Conservation (phyloP, 2,329 filamentous ascomycete genomes). For the Fusarium pilosicola region DNA sequence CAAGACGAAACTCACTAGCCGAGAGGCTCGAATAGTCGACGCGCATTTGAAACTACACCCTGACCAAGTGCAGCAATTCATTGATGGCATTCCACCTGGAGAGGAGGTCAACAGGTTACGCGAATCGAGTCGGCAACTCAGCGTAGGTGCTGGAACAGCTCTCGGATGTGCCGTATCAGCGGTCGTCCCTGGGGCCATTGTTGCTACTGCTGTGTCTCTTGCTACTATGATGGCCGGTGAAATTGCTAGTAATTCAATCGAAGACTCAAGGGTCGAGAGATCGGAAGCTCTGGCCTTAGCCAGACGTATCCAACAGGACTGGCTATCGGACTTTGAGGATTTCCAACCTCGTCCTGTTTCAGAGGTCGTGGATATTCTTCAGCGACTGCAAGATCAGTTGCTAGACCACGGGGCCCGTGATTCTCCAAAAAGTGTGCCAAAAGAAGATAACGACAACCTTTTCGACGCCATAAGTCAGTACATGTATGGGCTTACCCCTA, state of each 20-base stretch:
- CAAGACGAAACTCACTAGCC: no score
- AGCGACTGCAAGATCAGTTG: not conserved
- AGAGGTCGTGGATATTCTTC: not conserved
- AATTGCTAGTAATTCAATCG: no score
- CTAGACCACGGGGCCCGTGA: not conserved
- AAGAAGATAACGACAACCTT: not conserved
- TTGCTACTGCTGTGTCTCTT: no score
- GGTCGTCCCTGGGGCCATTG: no score
- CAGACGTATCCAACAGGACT: accelerated
- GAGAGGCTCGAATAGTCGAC: no score
- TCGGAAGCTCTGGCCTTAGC: not conserved
- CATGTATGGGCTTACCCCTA: not conserved
- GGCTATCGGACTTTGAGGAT: not conserved
- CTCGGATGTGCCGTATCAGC: no score
- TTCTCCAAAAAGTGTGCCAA: accelerated
- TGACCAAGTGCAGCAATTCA: accelerated
- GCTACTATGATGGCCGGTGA: no score
- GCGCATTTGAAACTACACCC: no score
- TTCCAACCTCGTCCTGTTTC: not conserved
- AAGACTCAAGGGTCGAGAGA: accelerated
- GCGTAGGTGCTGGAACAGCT: no score
- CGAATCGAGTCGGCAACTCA: no score
- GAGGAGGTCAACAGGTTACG: no score
- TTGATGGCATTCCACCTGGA: accelerated
- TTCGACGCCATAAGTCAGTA: not conserved